Percentiles rank a stretch among this genome's conserved stretches.
phyloP scores from a whole-genome alignment of 2,329 filamentous ascomycete genomes.

The Penicillium psychrosexuale region DNA sequence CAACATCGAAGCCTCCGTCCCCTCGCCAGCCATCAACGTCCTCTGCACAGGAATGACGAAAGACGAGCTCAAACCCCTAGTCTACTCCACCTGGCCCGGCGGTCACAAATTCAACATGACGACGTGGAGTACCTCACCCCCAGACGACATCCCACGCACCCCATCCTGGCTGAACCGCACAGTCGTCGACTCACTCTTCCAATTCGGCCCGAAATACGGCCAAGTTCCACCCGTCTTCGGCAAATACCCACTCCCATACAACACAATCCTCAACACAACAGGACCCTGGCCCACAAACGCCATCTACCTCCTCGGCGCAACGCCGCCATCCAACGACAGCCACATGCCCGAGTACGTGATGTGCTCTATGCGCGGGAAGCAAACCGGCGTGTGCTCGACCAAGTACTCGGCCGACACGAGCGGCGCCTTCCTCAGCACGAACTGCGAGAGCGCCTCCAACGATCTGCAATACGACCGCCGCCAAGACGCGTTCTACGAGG shows the following conservation, averaged over 20 bases:
- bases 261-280: constrained; percentile 62
- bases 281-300: constrained; percentile 47
- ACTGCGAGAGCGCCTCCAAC: constrained; percentile 61
- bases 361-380: constrained; percentile 63
- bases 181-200: constrained; percentile 66
- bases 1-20: constrained; percentile 63
- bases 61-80: constrained; percentile 60
- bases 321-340: constrained; percentile 22
- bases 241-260: constrained; percentile 58
- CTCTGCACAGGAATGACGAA: constrained; percentile 65
- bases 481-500: constrained; percentile 32
- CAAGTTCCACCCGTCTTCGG: constrained; percentile 56
- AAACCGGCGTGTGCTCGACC: constrained; percentile 66
- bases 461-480: constrained; percentile 54
- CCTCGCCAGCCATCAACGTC: constrained; percentile 68
- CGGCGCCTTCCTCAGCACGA: constrained; percentile 58
- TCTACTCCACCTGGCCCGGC: constrained; percentile 62
- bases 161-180: constrained; percentile 55
- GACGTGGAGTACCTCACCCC: constrained; percentile 26
- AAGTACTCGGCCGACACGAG: constrained; percentile 50
- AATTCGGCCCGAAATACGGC: constrained; percentile 56
- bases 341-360: constrained; percentile 56
- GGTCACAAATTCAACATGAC: constrained; percentile 27
- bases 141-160: constrained; percentile 34
- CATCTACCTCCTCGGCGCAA: constrained; percentile 65